Conservation (phyloP, 371 early-diverging fungal genomes). For the Batrachochytrium dendrobatidis region DNA sequence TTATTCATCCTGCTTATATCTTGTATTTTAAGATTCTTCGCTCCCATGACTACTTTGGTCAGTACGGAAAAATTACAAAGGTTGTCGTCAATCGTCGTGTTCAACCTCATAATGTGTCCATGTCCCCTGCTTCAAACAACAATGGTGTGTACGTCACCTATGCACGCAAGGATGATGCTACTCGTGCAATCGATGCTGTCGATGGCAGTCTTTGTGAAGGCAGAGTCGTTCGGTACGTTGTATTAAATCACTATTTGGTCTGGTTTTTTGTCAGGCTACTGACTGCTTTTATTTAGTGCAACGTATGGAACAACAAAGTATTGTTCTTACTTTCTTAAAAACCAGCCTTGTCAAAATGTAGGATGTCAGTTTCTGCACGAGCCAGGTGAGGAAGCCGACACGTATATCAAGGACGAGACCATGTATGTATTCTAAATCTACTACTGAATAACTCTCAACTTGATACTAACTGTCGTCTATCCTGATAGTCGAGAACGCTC, state of each 20-base stretch:
- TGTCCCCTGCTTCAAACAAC: slow-evolving; percentile 27
- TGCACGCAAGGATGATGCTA: slow-evolving; percentile 78
- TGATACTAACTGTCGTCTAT: background rate
- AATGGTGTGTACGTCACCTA: slow-evolving; percentile 87
- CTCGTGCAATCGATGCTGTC: slow-evolving; percentile 80
- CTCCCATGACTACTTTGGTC: slow-evolving; percentile 88
- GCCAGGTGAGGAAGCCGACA: slow-evolving; percentile 83
- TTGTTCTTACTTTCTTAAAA: slow-evolving; percentile 88
- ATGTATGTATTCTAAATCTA: slow-evolving; percentile 14
- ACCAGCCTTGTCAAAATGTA: slow-evolving; percentile 84
- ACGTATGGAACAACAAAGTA: slow-evolving; percentile 97
- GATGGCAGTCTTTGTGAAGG: slow-evolving; percentile 90
- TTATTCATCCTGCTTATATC: background rate
- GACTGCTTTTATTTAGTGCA: slow-evolving; percentile 36
- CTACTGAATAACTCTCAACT: background rate
- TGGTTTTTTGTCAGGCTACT: background rate
- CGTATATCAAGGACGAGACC: slow-evolving; percentile 56
- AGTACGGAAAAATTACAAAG: slow-evolving; percentile 90
- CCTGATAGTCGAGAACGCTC: slow-evolving; percentile 14
- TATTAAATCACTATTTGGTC: background rate
- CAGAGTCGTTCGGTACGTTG: slow-evolving; percentile 56
- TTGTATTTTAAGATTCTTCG: slow-evolving; percentile 60
- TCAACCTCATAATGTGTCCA: slow-evolving; percentile 31
- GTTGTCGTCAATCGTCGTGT: slow-evolving; percentile 69
- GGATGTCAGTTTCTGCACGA: slow-evolving; percentile 93